A percentile compares a stretch with the other conserved stretches of the same genome.
Evolutionary conservation across 371 early-diverging fungal genomes (phyloP).

Genomic region (Mucor saturninus): DNA sequence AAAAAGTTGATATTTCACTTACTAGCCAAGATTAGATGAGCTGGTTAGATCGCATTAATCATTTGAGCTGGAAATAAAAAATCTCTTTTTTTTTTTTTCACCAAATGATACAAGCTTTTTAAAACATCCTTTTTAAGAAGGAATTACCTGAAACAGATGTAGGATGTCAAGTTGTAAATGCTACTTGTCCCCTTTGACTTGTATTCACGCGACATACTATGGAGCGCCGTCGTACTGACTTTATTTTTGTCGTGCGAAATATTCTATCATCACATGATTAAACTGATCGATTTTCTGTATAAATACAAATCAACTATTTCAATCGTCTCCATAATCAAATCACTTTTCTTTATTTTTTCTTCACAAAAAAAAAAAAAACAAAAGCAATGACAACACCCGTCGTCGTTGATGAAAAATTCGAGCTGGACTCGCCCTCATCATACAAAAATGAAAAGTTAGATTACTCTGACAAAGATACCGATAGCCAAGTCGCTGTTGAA

Average conservation of each 20-base stretch:
- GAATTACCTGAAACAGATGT: slow-evolving; percentile 8
- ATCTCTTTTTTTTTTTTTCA: not conserved
- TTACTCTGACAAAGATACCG: slow-evolving; percentile 8
- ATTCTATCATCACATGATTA: not conserved
- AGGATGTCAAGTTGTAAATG: slow-evolving; percentile 12
- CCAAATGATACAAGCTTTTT: slow-evolving; percentile 11
- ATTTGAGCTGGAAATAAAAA: no score
- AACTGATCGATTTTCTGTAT: not conserved
- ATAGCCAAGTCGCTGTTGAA: slow-evolving; percentile 28
- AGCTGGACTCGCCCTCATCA: slow-evolving; percentile 15
- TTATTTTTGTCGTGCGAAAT: not conserved
- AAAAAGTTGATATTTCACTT: no score
- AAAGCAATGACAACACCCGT: slow-evolving; percentile 8
- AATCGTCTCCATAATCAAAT: not conserved
- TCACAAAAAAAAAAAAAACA: not conserved
- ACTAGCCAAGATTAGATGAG: no score
- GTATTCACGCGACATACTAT: no score
- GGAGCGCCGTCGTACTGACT: not conserved
- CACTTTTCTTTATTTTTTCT: not conserved
- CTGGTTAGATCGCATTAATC: no score
- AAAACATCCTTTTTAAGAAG: slow-evolving; percentile 10
- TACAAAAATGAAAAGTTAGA: slow-evolving; percentile 18
- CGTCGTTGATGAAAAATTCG: slow-evolving; percentile 21
- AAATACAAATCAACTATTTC: not conserved
- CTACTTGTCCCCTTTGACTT: not conserved